Percentiles rank a stretch among this genome's conserved stretches.
Evolutionary conservation across 2,329 filamentous ascomycete species (phyloP).

Genomic region (Xylaria sp.): DNA sequence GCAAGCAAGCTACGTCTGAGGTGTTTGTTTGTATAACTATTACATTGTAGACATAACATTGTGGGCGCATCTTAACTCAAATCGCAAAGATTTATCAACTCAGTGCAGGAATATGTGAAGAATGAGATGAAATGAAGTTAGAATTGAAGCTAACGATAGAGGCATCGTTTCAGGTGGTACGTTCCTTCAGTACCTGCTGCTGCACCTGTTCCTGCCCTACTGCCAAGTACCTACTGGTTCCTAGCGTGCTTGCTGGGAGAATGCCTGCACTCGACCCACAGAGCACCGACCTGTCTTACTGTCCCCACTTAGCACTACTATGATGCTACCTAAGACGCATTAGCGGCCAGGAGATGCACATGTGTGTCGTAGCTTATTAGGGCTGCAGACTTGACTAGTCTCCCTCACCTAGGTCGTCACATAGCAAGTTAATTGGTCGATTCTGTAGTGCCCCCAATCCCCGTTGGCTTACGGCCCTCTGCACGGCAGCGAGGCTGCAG

Average conservation of each 20-base stretch:
- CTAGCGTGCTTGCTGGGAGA: background rate
- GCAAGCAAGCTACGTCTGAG: constrained; percentile 2
- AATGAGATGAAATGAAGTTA: constrained; percentile 7
- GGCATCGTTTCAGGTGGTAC: constrained; percentile 6
- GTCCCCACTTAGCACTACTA: background rate
- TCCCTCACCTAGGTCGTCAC: background rate
- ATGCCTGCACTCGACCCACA: background rate
- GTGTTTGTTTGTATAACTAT: constrained; percentile 16
- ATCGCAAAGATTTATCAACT: constrained; percentile 5
- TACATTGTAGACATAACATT: background rate
- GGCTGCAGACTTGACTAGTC: background rate
- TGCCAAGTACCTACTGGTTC: background rate
- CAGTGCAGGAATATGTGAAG: background rate
- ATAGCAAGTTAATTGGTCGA: constrained; percentile 3
- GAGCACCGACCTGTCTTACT: background rate
- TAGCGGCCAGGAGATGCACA: background rate
- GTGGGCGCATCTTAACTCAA: constrained; percentile 8
- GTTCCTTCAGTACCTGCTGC: background rate
- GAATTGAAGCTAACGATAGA: constrained; percentile 11
- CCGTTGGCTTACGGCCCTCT: constrained; percentile 11
- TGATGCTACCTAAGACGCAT: background rate
- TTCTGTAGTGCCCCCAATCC: constrained; percentile 2
- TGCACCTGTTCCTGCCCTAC: background rate
- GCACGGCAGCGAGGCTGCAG: constrained; percentile 11
- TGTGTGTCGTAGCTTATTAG: background rate